Base-by-base conservation (phyloP, 2,329 filamentous ascomycete genomes). In the Beauveria caledonica region DNA sequence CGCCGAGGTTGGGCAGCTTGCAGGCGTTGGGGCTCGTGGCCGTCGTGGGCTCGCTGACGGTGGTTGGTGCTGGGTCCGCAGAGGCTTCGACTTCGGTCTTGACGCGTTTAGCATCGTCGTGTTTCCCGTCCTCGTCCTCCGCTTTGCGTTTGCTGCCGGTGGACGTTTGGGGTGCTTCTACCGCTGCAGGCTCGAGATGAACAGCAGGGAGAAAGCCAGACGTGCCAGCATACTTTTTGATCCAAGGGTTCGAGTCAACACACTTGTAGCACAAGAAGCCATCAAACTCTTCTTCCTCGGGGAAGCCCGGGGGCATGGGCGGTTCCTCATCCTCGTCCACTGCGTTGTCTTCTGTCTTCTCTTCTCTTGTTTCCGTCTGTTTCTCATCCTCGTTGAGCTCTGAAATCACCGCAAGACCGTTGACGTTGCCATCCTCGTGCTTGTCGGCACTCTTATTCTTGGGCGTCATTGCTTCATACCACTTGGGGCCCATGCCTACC, bases 261-360 rank as follows among this genome's bases (percentile, higher is more conserved):
- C 94, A 99, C 70, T 96, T 95, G 78, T 94, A 96, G 77, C 94
- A 99, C 42, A 99, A 82, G 68, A 97, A 88, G 29, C 87, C 85
- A 58, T 95, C 91, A 65, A 99, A 99, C 33, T 88, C 86, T 29
- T 96, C 91, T 67, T 97, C 93, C 0, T 82, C 80, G 0, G 94
- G 94, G 66, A 99, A 99, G 1, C 91, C 91, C 0, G 88, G 85
- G 0, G 93, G 93, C 60, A 90, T 78, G 1, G 90, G 89, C 0
- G 83, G 77, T 4, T 86, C 84, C 5, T 84, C 83, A 0, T 84
- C 81, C 0, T 82, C 80, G 0, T 77, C 76, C 0, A 74, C 73
- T 27, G 64, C 63, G 2, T 80, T 75, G 3, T 77, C 71, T 8
- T 85, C 68, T 1, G 72, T 39, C 3, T 62, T 60, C 0, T 68